Conservation (phyloP, 2,329 filamentous ascomycete genomes). For the Dactylellina parvicollis region DNA sequence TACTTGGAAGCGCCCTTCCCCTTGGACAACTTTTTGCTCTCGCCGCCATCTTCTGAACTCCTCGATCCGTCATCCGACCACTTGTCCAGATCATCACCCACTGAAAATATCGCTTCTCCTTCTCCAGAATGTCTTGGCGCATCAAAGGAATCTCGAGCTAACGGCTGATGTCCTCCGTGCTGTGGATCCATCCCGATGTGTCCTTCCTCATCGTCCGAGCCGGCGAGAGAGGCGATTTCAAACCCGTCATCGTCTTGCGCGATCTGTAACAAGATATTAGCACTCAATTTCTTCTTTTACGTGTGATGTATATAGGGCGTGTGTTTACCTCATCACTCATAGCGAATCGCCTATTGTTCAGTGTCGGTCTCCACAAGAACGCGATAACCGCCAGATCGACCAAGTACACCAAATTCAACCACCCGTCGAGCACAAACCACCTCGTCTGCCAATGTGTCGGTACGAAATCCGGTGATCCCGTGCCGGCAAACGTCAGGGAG, state of each 20-base stretch:
- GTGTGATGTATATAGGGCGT: neutral
- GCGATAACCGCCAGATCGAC: constrained; percentile 92
- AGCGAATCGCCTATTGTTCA: constrained; percentile 94
- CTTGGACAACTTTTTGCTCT: constrained; percentile 39
- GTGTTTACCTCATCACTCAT: constrained; percentile 93
- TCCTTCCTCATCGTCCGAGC: constrained; percentile 73
- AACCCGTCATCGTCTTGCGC: constrained; percentile 99
- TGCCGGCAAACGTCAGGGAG: constrained; percentile 90
- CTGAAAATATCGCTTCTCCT: constrained; percentile 51
- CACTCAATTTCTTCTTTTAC: neutral
- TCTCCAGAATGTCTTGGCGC: constrained; percentile 48
- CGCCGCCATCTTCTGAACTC: constrained; percentile 37
- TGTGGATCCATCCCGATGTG: constrained; percentile 65
- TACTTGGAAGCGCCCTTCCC: constrained; percentile 47
- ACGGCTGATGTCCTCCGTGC: constrained; percentile 41
- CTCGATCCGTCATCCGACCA: constrained; percentile 51
- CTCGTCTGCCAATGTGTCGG: constrained; percentile 96
- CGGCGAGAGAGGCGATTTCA: constrained; percentile 91
- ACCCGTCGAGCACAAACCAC: constrained; percentile 97
- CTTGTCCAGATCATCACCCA: constrained; percentile 48
- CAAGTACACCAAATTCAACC: constrained; percentile 96
- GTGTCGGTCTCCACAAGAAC: constrained; percentile 95
- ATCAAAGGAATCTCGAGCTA: constrained; percentile 42
- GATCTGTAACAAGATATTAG: constrained; percentile 63
- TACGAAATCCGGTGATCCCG: constrained; percentile 85